Evolutionary conservation across 805 yeast species (phyloP), one percentile per base, ranked within the genome.

Genomic region (Candida michaelii): DNA sequence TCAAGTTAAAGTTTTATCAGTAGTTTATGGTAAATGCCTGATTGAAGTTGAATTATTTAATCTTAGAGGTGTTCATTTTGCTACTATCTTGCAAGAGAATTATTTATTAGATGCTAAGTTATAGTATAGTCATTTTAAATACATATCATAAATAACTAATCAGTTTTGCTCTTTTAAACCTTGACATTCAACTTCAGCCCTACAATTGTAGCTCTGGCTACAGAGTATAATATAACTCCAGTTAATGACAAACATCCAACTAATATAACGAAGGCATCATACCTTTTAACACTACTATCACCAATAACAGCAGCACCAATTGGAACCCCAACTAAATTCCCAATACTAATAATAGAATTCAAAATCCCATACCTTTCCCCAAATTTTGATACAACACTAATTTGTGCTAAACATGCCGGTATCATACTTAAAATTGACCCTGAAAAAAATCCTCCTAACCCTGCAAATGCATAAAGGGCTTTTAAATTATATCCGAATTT

Each of bases 1-100:
- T 41, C 68, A 74, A 36, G 66, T 80, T 33, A 64, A 63, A 36
- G 75, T 76, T 29, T 58, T 78, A 17, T 66, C 79, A 40, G 69
- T 82, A 3, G 71, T 70, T 12, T 73, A 74, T 48, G 75, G 76
- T 43, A 68, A 85, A 45, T 76, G 78, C 10, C 58, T 83, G 34
- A 60, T 83, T 53, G 73, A 71, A 46, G 86, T 80, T 13, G 83
- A 82, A 47, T 69, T 82, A 55, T 84, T 65, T 58, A 65, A 72
- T 36, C 50, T 56, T 5, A 67, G 71, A 15, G 79, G 79, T 2
- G 66, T 68, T 23, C 73, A 82, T 43, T 72, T 79, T 2, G 85
- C 86, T 2, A 73, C 82, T 0, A 69, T 81, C 1, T 58, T 80
- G 7, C 91, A 85, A 59, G 89, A 85, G 58, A 89, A 88, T 0